phyloP scores from a whole-genome alignment of 202 grass and related monocot genomes.

The Musa balbisiana region DNA sequence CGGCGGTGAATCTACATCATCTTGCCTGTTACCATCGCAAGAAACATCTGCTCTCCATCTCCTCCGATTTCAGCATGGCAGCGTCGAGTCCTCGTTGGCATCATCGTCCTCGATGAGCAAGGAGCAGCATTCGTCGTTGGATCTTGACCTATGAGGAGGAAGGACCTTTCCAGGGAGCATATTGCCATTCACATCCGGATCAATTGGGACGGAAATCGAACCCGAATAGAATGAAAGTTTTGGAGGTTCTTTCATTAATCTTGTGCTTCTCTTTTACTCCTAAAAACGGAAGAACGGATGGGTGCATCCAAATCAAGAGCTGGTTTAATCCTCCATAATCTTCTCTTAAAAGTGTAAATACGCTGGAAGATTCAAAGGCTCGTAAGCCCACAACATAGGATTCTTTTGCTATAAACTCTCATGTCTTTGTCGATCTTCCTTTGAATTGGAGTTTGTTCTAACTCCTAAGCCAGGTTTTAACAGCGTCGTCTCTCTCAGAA shows the following conservation, averaged over 20 bases:
- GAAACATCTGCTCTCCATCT: not conserved
- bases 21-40: not conserved
- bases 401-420: too few species aligned
- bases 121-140: not conserved
- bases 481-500: not conserved
- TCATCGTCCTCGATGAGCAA: not conserved
- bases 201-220: not conserved
- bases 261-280: too few species aligned
- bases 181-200: not conserved
- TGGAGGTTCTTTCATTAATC: not conserved
- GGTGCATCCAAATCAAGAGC: not conserved
- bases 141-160: not conserved
- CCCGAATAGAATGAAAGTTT: not conserved
- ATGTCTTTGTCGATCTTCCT: too few species aligned
- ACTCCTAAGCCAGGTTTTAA: too few species aligned
- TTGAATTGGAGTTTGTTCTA: too few species aligned
- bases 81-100: not conserved
- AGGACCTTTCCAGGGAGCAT: too few species aligned
- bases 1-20: not conserved
- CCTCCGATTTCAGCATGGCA: slow-evolving; percentile 22
- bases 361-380: not conserved
- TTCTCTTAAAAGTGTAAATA: not conserved
- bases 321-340: not conserved
- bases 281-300: not conserved
- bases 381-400: too few species aligned